Base-by-base conservation (phyloP, 768 basidiomycete genomes). In the Suillus ampliporus region DNA sequence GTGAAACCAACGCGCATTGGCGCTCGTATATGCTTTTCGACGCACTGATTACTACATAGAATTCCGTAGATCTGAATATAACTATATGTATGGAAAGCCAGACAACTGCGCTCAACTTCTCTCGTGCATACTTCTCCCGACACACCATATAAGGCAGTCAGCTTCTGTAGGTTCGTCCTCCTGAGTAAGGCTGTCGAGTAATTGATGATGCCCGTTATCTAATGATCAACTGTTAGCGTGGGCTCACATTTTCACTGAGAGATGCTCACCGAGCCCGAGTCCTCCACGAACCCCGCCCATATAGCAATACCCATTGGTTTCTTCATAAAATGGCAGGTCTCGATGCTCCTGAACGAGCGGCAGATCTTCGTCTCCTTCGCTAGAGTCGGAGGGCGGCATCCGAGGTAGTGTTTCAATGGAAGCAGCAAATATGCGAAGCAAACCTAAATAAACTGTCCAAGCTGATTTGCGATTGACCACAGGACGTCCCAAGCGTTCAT, bases 261-360 rank as follows among this genome's bases (percentile, higher is more conserved):
- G 31, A 31, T 31, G 31, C 31, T 31, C 31, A 31, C 31, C 31
- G 31, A 31, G 31, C 31, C 44, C 44, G 15, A 44, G 44, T 21
- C 44, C 44, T 44, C 44, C 44, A 44, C 44, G 11, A 44, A 44
- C 10, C 6, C 31, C 31, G 31, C 31, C 31, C 31, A 31, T 31
- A 31, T 31, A 31, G 31, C 31, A 31, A 31, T 31, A 44, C 44
- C 44, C 44, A 44, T 44, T 44, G 15, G 44, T 21, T n/a, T 44
- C 44, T 44, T 44, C n/a, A 21, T 44, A n/a, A 44, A 44, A 44
- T 44, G 44, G 44, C n/a, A 44, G 44, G 44, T 44, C 44, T 44
- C 1, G 21, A 44, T 44, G 44, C n/a, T 44, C 44, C 44, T 44
- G 44, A 44, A 44, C n/a, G 43, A 44, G 43, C 5, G n/a, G 43